phyloP scores from a whole-genome alignment of 176 grass and related monocot genomes.

The Carex myosuroides region DNA sequence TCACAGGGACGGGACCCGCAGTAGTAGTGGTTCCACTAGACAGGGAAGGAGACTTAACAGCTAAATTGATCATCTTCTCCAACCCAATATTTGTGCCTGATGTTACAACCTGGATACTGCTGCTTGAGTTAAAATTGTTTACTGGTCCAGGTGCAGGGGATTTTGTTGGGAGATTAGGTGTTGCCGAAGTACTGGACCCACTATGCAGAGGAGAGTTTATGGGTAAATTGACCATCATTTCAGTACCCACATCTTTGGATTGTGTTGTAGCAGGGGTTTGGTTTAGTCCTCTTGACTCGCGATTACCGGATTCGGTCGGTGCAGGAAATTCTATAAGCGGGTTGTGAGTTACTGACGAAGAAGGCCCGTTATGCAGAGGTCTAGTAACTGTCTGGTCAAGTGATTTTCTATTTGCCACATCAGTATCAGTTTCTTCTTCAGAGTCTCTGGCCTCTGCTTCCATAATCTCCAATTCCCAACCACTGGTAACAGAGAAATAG shows the following conservation, averaged over 20 bases:
- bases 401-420: not conserved
- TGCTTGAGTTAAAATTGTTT: not conserved
- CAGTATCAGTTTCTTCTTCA: conserved; percentile 51
- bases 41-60: not conserved
- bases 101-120: not conserved
- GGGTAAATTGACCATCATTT: not conserved
- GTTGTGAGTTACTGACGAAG: conserved; percentile 29
- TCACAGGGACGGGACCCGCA: not conserved
- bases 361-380: not conserved
- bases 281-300: not conserved
- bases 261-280: not conserved
- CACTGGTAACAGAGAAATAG: conserved; percentile 46
- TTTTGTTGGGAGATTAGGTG: not conserved
- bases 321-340: conserved; percentile 12
- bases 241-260: not conserved
- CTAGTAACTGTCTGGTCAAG: conserved; percentile 19
- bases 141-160: not conserved
- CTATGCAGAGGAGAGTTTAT: not conserved
- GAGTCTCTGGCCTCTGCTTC: conserved; percentile 71
- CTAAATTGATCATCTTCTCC: not conserved
- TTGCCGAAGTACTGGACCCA: not conserved
- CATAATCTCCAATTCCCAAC: conserved; percentile 80
- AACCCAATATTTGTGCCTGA: not conserved
- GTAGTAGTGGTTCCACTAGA: not conserved
- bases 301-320: not conserved